Evolutionary conservation across 768 basidiomycete species (phyloP).

Genomic region (Suillus brevipes): DNA sequence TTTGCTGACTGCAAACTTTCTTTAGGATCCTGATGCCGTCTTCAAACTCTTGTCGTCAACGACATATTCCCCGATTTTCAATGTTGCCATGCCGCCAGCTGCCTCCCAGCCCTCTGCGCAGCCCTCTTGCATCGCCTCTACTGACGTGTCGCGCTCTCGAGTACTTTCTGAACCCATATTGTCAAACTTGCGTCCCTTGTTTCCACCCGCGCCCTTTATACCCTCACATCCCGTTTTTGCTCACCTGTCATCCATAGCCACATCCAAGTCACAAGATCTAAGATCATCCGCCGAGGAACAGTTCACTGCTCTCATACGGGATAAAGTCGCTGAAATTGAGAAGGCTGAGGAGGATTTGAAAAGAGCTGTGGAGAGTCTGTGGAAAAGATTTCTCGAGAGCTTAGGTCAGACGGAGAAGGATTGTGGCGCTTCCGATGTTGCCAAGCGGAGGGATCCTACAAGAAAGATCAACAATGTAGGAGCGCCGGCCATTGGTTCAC

Average conservation of each 20-base stretch:
- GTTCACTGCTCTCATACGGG: conserved; percentile 50
- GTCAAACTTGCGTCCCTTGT: conserved; percentile 56
- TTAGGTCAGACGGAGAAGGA: conserved; percentile 46
- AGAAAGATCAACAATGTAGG: conserved; percentile 23
- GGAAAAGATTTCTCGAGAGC: conserved; percentile 57
- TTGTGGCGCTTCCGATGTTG: conserved; percentile 20
- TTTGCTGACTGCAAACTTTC: conserved; percentile 11
- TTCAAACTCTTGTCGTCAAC: conserved; percentile 36
- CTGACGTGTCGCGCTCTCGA: conserved; percentile 28
- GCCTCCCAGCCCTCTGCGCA: conserved; percentile 28
- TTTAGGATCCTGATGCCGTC: conserved; percentile 29
- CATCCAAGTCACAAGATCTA: conserved; percentile 50
- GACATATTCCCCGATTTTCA: conserved; percentile 47
- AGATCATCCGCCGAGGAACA: conserved; percentile 60
- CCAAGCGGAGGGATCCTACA: conserved; percentile 22
- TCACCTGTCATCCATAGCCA: conserved; percentile 61
- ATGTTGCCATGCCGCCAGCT: conserved; percentile 42
- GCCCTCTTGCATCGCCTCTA: conserved; percentile 26
- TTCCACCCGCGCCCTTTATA: conserved; percentile 75
- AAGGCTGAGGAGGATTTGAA: conserved; percentile 53
- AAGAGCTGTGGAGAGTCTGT: conserved; percentile 60
- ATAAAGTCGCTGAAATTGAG: conserved; percentile 58
- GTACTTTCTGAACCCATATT: conserved; percentile 40
- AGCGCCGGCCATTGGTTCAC: conserved; percentile 30
- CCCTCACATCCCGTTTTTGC: conserved; percentile 72